Conservation (phyloP, 306 rosid species). For the Morella rubra region DNA sequence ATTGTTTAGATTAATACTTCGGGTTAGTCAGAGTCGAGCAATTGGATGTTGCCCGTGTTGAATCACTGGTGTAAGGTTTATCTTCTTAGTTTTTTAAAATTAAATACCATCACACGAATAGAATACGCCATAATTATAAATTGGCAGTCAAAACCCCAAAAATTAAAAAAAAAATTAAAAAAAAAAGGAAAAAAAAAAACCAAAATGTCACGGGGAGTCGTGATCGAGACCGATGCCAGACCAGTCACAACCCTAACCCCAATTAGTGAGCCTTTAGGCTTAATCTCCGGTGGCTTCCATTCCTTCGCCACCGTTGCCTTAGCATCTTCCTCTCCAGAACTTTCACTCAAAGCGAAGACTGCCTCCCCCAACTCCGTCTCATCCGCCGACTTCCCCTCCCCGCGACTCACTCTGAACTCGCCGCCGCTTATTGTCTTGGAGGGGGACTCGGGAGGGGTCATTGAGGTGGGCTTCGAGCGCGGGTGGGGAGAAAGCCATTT, state of each 20-base stretch:
- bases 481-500: constrained; percentile 70
- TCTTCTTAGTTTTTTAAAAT: no score
- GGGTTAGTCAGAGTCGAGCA: no score
- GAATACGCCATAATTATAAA: no score
- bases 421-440: neutral
- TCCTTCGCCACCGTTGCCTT: constrained; percentile 24
- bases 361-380: constrained; percentile 26
- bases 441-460: neutral
- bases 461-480: constrained; percentile 22
- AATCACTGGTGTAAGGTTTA: no score
- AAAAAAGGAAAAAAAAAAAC: neutral
- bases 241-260: constrained; percentile 57
- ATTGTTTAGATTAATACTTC: no score
- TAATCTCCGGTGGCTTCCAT: constrained; percentile 56
- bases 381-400: neutral
- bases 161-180: no score
- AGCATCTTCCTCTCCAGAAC: constrained; percentile 22
- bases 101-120: no score
- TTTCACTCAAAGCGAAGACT: constrained; percentile 21
- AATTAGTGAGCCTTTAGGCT: constrained; percentile 36
- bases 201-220: constrained; percentile 56
- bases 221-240: constrained; percentile 55
- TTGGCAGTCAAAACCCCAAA: no score
- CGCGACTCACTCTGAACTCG: constrained; percentile 5
- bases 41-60: no score